Base-by-base conservation (phyloP, 257 asterid species). In the Euphrasia confusa region DNA sequence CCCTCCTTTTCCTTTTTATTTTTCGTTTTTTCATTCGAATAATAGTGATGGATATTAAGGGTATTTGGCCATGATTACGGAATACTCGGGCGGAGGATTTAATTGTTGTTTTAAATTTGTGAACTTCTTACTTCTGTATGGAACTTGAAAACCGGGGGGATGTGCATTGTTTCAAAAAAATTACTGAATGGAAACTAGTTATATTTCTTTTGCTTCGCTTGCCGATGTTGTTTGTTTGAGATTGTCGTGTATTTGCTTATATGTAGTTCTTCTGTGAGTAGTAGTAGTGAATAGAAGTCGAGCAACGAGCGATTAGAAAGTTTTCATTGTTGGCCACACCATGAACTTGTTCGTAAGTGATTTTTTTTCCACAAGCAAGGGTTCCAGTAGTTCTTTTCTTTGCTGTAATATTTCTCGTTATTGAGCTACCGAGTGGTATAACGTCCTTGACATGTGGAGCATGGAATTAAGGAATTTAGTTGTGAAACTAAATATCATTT, bases 1-100 rank as follows among this genome's bases (percentile, higher is more conserved):
- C 30, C 9, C 13, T 61, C 42, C 37, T 61, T 35, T 57, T 63
- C 27, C 24, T 21, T 21, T 42, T 42, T 42, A 3, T 42, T 42
- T 42, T 42, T 42, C 48, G 8, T 17, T 50, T 50, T 49, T 5
- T 14, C 49, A 68, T 70, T 55, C 55, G 45, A 75, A 75, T 78
- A 81, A 81, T 70, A 59, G 53, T 65, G 73, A 40, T 42, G 65
- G 61, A 42, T 67, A 56, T 21, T 59, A 63, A 66, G 70, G 70
- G 40, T 60, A 50, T 52, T 63, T 60, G 62, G 60, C 61, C 69
- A 37, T 75, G 64, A 59, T 69, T 54, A 54, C 60, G 64, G 64
- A 42, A 24, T 4, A 32, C 56, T 35, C 59, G 72, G 72, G 39
- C 13, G 53, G 11, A 33, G 49, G 15, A 69, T 54, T 13, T 63